These are phyloP conservation scores for Pholiota molesta DNA, from an alignment of 768 basidiomycete genomes.

Conservation along the genomic window DNA sequence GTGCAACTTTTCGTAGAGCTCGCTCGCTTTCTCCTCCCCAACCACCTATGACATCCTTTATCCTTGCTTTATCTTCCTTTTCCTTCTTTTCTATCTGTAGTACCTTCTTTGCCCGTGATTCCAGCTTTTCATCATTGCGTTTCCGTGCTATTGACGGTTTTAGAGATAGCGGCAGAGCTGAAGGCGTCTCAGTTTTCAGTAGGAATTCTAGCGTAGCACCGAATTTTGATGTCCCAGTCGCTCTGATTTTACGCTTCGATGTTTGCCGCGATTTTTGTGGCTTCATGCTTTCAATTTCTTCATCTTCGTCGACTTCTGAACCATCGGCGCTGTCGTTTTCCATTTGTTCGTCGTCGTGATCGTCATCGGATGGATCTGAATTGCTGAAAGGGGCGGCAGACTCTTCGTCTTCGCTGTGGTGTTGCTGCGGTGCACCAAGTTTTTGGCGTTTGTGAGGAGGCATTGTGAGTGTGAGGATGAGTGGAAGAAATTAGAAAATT, in stretches of 20 bases:
- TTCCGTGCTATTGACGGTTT: slow-evolving; percentile 73
- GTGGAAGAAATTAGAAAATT: slow-evolving; percentile 9
- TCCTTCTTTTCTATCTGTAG: slow-evolving; percentile 74
- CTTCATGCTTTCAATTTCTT: slow-evolving; percentile 62
- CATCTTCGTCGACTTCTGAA: slow-evolving; percentile 50
- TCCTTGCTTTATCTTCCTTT: slow-evolving; percentile 68
- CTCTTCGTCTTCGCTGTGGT: slow-evolving; percentile 26
- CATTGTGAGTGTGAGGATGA: slow-evolving; percentile 42
- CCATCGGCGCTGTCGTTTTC: slow-evolving; percentile 17
- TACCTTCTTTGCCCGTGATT: slow-evolving; percentile 69
- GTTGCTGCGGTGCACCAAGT: slow-evolving; percentile 35
- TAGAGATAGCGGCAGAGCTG: slow-evolving; percentile 72
- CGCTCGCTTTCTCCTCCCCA: slow-evolving; percentile 88
- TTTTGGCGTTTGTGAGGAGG: slow-evolving; percentile 57
- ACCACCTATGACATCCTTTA: slow-evolving; percentile 77
- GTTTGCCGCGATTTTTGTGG: slow-evolving; percentile 76
- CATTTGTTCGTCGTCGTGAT: slow-evolving; percentile 26
- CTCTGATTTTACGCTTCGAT: slow-evolving; percentile 80
- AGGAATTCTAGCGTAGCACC: slow-evolving; percentile 75
- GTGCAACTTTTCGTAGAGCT: slow-evolving; percentile 81
- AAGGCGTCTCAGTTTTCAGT: slow-evolving; percentile 71
- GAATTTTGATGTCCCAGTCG: slow-evolving; percentile 74
- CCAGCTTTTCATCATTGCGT: slow-evolving; percentile 76
- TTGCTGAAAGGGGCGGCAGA: slow-evolving; percentile 18
- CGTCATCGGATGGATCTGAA: slow-evolving; percentile 22